phyloP scores from a whole-genome alignment of 2,329 filamentous ascomycete species.

The Venturia asperata region DNA sequence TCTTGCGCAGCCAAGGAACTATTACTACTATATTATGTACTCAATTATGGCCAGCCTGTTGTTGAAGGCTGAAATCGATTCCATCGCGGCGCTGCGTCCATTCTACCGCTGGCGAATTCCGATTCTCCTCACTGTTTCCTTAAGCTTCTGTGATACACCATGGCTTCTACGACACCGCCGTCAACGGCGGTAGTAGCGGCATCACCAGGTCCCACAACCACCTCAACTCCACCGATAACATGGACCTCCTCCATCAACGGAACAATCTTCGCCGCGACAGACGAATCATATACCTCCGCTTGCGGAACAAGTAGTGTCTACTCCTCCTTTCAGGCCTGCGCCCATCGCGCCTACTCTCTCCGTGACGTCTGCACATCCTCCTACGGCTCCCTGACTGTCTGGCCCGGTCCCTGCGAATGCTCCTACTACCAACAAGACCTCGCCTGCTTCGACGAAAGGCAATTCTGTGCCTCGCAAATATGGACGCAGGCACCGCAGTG shows the following conservation, averaged over 20 bases:
- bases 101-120: background rate
- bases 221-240: background rate
- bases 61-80: background rate
- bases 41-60: background rate
- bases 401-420: constrained; percentile 23
- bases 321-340: constrained; percentile 19
- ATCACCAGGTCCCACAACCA: background rate
- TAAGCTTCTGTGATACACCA: background rate
- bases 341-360: constrained; percentile 21
- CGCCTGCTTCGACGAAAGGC: constrained; percentile 23
- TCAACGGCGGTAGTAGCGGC: background rate
- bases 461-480: constrained; percentile 21
- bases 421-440: constrained; percentile 22
- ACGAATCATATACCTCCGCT: background rate
- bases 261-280: background rate
- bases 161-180: background rate
- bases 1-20: background rate
- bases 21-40: constrained; percentile 8
- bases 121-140: background rate
- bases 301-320: constrained; percentile 11
- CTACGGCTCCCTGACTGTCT: constrained; percentile 21
- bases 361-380: constrained; percentile 20
- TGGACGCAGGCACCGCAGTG: constrained; percentile 23
- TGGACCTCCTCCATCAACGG: constrained; percentile 5
- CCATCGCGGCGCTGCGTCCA: background rate